Evolutionary conservation across 139 green algal species (phyloP).

Genomic region (Eudorina sp.): DNA sequence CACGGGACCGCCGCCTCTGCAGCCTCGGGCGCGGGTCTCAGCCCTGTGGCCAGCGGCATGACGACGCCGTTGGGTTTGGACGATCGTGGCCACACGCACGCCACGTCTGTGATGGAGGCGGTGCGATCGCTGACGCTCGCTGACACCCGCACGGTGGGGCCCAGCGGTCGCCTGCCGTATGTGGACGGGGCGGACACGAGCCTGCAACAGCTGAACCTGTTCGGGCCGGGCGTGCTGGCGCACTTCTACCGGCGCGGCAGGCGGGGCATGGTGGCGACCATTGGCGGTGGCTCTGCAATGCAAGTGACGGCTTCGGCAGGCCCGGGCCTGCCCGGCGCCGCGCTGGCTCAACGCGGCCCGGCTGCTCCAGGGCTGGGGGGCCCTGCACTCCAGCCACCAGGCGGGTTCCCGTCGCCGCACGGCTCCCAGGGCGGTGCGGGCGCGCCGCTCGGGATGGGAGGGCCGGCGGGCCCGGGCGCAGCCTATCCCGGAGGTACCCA

Average conservation of each 20-base stretch:
- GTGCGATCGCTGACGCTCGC: slow-evolving; percentile 1
- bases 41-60: slow-evolving; percentile 24
- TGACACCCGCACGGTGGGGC: not conserved
- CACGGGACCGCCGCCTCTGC: not conserved
- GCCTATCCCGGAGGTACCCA: not conserved
- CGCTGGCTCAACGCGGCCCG: not conserved
- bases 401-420: too few species aligned
- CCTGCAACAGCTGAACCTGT: slow-evolving; percentile 46
- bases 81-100: not conserved
- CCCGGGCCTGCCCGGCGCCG: not conserved
- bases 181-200: slow-evolving; percentile 26
- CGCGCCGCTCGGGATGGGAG: too few species aligned
- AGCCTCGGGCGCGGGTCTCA: not conserved
- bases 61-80: not conserved
- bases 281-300: not conserved
- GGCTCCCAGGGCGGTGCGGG: too few species aligned
- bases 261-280: slow-evolving; percentile 13
- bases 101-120: slow-evolving; percentile 1
- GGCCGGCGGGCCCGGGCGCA: too few species aligned
- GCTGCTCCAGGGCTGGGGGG: not conserved
- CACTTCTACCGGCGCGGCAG: slow-evolving; percentile 36
- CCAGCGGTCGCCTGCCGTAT: slow-evolving; percentile 6
- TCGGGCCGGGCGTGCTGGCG: slow-evolving; percentile 17
- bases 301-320: not conserved
- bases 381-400: not conserved